A percentile compares a stretch with the other conserved stretches of the same genome.
Evolutionary conservation across 768 basidiomycete genomes (phyloP).

Genomic region (Serpula lacrymans): DNA sequence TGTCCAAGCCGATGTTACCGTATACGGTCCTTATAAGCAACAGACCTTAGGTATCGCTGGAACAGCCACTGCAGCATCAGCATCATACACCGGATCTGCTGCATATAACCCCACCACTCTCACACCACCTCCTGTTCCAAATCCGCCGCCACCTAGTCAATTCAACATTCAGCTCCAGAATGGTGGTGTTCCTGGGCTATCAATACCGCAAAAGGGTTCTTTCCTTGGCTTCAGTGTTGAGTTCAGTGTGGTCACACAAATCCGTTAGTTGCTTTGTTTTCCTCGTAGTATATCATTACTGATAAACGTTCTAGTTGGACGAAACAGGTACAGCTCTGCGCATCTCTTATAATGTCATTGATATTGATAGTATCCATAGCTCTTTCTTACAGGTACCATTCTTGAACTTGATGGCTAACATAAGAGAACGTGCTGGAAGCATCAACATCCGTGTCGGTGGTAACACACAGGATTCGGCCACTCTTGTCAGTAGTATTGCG

Average conservation of each 20-base stretch:
- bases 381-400: constrained; percentile 57
- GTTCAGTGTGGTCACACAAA: constrained; percentile 65
- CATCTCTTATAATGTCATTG: neutral
- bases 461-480: constrained; percentile 71
- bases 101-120: constrained; percentile 54
- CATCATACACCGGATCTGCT: constrained; percentile 43
- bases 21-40: constrained; percentile 23
- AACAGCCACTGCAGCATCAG: constrained; percentile 32
- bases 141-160: constrained; percentile 37
- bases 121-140: constrained; percentile 46
- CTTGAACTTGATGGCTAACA: constrained; percentile 75
- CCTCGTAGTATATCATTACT: neutral
- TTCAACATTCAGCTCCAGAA: constrained; percentile 44
- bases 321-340: constrained; percentile 12
- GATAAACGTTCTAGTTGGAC: constrained; percentile 9
- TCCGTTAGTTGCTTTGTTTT: constrained; percentile 43
- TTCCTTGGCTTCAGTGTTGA: constrained; percentile 78
- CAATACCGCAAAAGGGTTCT: constrained; percentile 45
- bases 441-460: constrained; percentile 74
- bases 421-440: constrained; percentile 59
- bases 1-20: constrained; percentile 14
- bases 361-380: constrained; percentile 22
- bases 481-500: constrained; percentile 45
- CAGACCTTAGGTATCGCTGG: constrained; percentile 16
- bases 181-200: constrained; percentile 28